Evolutionary conservation across 345 rosid species (phyloP), one percentile per base, ranked within the genome.

Genomic region (Abelmoschus esculentus): DNA sequence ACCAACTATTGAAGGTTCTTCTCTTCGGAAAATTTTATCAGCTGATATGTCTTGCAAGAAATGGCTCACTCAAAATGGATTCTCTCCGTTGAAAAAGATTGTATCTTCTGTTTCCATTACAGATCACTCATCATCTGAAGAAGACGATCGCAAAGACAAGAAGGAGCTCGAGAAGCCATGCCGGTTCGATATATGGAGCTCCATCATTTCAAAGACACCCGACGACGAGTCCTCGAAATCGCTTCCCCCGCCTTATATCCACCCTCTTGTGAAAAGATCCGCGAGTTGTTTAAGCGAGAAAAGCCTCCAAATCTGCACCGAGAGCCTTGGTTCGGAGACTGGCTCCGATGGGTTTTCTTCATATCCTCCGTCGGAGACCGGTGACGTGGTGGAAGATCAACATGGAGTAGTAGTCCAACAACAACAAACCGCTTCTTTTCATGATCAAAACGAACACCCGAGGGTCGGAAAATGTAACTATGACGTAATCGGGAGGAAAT

Each of bases 291-390:
- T 96, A 71, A 89, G 75, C 71, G 74, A 80, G 77, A 87, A 86
- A 80, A 96, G 98, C 80, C 97, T 95, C 26, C 72, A 89, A 28
- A 83, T 92, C 32, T 95, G 99, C 82, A 95, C 99, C 3, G 99
- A 95, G 79, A 95, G 96, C 71, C 98, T 95, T 10, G 99, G 99
- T 70, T 96, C 98, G 36, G 99, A 96, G 81, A 89, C 98, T 5
- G 99, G 98, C 44, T 96, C 93, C 11, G 97, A 90, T 15, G 90
- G 79, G 46, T 90, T 92, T 76, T 86, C 96, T 44, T 85, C 90
- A 0, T 73, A 79, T 72, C 81, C 92, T 2, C 61, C 89, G 0
- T 86, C 96, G 0, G 95, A 89, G 73, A 83, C 70, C 2, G 80
- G 75, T 1, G 89, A 81, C 26, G 74, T 71, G 31, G 84, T 70